A percentile compares a stretch with the other conserved stretches of the same genome.
phyloP scores from a whole-genome alignment of 495 filamentous ascomycete genomes.

The Penicillium coprophilum region DNA sequence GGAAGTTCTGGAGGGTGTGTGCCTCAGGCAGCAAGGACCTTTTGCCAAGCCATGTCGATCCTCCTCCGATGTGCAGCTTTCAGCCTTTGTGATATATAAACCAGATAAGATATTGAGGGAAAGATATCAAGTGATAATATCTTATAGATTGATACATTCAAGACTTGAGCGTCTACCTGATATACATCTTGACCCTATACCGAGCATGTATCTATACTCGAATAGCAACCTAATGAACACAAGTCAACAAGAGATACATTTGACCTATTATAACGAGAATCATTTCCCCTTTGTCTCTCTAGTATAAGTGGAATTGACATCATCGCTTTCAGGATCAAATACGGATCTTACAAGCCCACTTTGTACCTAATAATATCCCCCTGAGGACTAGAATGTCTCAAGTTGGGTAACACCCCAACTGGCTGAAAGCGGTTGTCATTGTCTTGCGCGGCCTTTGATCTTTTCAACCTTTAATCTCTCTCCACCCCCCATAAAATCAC shows the following conservation, averaged over 20 bases:
- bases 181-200: not conserved
- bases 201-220: not conserved
- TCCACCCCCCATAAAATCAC: slow-evolving; percentile 1
- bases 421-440: slow-evolving; percentile 32
- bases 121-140: not conserved
- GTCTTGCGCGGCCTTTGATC: slow-evolving; percentile 27
- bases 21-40: slow-evolving; percentile 16
- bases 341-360: not conserved
- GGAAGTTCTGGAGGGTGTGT: slow-evolving; percentile 11
- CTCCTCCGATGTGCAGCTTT: slow-evolving; percentile 1
- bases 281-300: not conserved
- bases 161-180: not conserved
- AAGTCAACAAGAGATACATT: not conserved
- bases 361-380: not conserved
- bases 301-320: not conserved
- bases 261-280: not conserved
- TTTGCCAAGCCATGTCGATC: slow-evolving; percentile 19
- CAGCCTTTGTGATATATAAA: not conserved
- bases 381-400: slow-evolving; percentile 15
- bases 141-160: no score
- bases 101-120: not conserved
- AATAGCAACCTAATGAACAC: not conserved
- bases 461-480: slow-evolving; percentile 7
- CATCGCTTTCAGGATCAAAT: not conserved
- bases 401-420: slow-evolving; percentile 23